Evolutionary conservation across 2,329 filamentous ascomycete species (phyloP), one percentile per base, ranked within the genome.

Genomic region (Dactylella cylindrospora): DNA sequence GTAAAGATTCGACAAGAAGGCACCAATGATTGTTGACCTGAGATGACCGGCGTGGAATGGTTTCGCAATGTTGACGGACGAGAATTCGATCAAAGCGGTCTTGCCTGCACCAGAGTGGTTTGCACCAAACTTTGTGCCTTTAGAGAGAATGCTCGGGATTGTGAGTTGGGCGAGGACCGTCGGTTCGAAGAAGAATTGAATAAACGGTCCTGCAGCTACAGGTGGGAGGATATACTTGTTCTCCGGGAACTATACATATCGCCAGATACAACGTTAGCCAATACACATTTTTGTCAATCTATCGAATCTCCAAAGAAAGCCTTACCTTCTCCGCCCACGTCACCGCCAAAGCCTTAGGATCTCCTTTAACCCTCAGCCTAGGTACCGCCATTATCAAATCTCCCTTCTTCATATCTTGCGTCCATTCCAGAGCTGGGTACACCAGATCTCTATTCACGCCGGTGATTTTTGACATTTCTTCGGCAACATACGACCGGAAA

Each of bases 61-160:
- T 74, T 91, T 91, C 38, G 88, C 88, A 60, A 93, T 90, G 72
- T 93, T 93, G 44, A 88, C 88, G 5, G 85, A 90, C 5, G 85
- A 89, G 73, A 91, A 93, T 70, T 93, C 88, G 68, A 93, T 80
- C 45, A 93, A 80, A 32, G 83, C 79, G 62, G 79, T 80, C 77
- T 88, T 88, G 10, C 68, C 68, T 68, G 76, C 77, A 64, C 80
- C 82, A 59, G 79, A 76, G 45, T 76, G 78, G 73, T 86, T 85
- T 71, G 78, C 79, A 64, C 88, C 88, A 70, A 81, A 95, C 17
- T 76, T 74, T 7, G 72, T 66, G 65, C 80, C 80, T 43, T 80
- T 78, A 66, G 80, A 76, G 54, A 85, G 81, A 64, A 93, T 84
- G 68, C 81, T 78, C 29, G 86, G 85, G 41, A 94, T 74, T 23